Percentiles rank a stretch among this genome's conserved stretches.
These are phyloP conservation scores for Dentipellis fragilis DNA, from an alignment of 768 basidiomycete genomes.

Conservation along the genomic window DNA sequence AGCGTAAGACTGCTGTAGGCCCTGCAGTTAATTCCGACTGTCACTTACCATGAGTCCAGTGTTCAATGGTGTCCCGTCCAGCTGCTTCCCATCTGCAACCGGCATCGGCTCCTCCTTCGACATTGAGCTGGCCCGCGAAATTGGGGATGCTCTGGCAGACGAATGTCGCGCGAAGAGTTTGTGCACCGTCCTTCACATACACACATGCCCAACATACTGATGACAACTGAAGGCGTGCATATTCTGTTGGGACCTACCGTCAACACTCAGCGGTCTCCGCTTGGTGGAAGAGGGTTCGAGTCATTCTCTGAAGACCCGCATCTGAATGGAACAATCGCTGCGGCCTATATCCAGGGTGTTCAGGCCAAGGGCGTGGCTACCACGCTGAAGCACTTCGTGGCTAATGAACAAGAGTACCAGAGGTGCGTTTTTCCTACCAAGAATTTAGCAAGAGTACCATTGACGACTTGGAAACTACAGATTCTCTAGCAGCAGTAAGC, in stretches of 20 bases:
- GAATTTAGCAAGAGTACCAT: not conserved
- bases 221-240: slow-evolving; percentile 24
- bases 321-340: slow-evolving; percentile 44
- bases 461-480: slow-evolving; percentile 5
- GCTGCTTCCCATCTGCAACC: slow-evolving; percentile 48
- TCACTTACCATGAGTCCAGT: slow-evolving; percentile 19
- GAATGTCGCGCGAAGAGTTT: slow-evolving; percentile 41
- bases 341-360: slow-evolving; percentile 52
- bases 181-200: not conserved
- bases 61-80: slow-evolving; percentile 46
- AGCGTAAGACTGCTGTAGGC: slow-evolving; percentile 19
- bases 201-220: not conserved
- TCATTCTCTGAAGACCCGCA: slow-evolving; percentile 56
- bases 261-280: slow-evolving; percentile 50
- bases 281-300: slow-evolving; percentile 50
- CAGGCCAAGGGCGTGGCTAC: slow-evolving; percentile 49
- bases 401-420: slow-evolving; percentile 49
- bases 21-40: too few relatives aligned
- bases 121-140: slow-evolving; percentile 31
- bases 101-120: slow-evolving; percentile 50
- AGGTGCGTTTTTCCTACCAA: not conserved
- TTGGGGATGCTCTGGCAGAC: slow-evolving; percentile 45
- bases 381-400: slow-evolving; percentile 56
- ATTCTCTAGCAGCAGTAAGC: slow-evolving; percentile 36
- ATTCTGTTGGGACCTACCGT: slow-evolving; percentile 52